phyloP scores from a whole-genome alignment of 192 early-diverging fungal genomes.

The Linnemannia hyalina region DNA sequence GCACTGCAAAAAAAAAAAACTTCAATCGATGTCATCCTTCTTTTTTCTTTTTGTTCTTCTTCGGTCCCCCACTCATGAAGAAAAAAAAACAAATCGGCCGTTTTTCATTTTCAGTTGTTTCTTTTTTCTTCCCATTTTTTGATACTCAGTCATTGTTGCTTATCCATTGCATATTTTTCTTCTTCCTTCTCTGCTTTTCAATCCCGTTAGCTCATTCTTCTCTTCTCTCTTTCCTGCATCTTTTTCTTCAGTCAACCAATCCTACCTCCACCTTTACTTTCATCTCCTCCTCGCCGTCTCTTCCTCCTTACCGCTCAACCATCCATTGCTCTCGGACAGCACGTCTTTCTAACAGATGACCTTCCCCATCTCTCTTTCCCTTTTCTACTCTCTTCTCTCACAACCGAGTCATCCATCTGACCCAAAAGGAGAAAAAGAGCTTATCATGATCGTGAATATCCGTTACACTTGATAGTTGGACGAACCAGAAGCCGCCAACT shows the following conservation, averaged over 20 bases:
- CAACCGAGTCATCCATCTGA: too few relatives aligned
- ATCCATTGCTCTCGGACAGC: too few relatives aligned
- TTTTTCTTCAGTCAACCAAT: not conserved
- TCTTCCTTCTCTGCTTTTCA: not conserved
- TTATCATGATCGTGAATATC: too few relatives aligned
- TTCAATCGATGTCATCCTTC: not conserved
- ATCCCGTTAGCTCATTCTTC: not conserved
- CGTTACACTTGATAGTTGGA: not conserved
- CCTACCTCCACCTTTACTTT: not conserved
- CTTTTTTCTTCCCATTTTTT: not conserved
- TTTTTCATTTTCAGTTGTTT: not conserved
- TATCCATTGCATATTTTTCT: not conserved
- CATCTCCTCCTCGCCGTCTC: too few relatives aligned
- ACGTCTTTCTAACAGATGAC: too few relatives aligned
- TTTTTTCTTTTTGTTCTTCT: not conserved
- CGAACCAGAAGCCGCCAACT: constrained; percentile 1
- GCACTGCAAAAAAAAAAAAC: too few relatives aligned
- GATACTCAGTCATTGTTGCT: not conserved
- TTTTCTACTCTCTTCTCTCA: too few relatives aligned
- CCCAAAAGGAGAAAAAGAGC: too few relatives aligned
- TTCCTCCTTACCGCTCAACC: too few relatives aligned
- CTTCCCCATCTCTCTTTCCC: too few relatives aligned
- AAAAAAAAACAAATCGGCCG: not conserved
- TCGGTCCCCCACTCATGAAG: not conserved
- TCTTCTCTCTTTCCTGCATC: not conserved